These are phyloP conservation scores for Colletotrichum sp. DNA, from an alignment of 2,329 filamentous ascomycete species.

Conservation along the genomic window DNA sequence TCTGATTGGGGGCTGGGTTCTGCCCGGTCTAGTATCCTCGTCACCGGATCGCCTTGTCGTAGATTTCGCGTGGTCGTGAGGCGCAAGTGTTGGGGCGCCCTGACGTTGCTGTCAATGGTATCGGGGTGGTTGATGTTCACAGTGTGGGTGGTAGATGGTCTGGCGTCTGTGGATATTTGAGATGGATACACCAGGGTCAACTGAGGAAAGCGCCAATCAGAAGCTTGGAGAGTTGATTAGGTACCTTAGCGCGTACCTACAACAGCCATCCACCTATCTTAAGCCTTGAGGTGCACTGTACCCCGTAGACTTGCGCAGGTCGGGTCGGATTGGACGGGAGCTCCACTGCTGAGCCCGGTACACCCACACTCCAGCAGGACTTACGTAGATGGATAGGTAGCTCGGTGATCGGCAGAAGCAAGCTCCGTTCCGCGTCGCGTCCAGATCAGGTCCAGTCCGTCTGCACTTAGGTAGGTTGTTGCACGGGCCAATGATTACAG, in stretches of 20 bases:
- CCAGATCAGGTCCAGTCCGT: background rate
- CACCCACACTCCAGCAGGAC: background rate
- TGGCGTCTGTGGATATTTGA: background rate
- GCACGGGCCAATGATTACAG: background rate
- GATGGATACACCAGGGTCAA: background rate
- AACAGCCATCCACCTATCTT: background rate
- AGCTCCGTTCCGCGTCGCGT: constrained; percentile 6
- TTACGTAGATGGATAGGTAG: background rate
- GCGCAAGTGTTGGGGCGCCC: background rate
- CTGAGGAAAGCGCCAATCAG: background rate
- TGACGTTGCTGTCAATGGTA: background rate
- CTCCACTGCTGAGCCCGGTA: background rate
- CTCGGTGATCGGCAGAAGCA: constrained; percentile 17
- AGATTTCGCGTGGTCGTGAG: background rate
- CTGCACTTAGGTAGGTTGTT: background rate
- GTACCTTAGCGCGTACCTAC: background rate
- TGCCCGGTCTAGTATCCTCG: background rate
- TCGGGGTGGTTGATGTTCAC: background rate
- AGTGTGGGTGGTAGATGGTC: background rate
- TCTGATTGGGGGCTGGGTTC: background rate
- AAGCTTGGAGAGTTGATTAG: background rate
- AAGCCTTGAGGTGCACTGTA: background rate
- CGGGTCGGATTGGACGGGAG: background rate
- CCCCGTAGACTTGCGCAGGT: background rate
- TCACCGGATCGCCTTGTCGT: background rate